Percentiles rank a stretch among this genome's conserved stretches.
phyloP scores from a whole-genome alignment of 2,329 filamentous ascomycete genomes.

The Eutypella sp. region DNA sequence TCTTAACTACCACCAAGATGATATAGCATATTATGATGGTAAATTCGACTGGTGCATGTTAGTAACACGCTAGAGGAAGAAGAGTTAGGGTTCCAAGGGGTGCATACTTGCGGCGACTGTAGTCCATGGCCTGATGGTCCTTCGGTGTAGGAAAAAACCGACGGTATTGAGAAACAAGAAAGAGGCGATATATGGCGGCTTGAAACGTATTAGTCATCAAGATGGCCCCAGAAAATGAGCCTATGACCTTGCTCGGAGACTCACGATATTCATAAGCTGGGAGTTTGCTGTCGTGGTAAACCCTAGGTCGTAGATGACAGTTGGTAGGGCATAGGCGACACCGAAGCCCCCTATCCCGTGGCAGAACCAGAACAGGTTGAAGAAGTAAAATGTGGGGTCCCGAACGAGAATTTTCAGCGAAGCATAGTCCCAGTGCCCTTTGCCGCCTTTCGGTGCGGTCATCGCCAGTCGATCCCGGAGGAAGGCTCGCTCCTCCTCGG shows the following conservation, averaged over 20 bases:
- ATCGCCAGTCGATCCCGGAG: slow-evolving; percentile 22
- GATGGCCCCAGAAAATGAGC: too few relatives aligned
- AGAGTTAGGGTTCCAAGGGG: neutral
- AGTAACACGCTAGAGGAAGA: too few relatives aligned
- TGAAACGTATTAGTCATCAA: neutral
- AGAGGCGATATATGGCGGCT: slow-evolving; percentile 33
- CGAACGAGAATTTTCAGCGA: slow-evolving; percentile 25
- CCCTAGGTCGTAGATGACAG: slow-evolving; percentile 38
- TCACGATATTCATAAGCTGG: slow-evolving; percentile 38
- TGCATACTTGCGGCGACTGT: slow-evolving; percentile 32
- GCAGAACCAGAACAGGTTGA: slow-evolving; percentile 33
- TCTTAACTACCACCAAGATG: slow-evolving; percentile 30
- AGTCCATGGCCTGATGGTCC: slow-evolving; percentile 32
- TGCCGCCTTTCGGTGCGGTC: slow-evolving; percentile 25
- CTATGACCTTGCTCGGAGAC: too few relatives aligned
- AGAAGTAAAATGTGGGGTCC: slow-evolving; percentile 33
- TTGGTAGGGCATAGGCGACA: slow-evolving; percentile 34
- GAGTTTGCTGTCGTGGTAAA: slow-evolving; percentile 36
- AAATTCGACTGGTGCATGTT: slow-evolving; percentile 23
- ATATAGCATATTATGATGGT: slow-evolving; percentile 35
- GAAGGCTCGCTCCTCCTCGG: slow-evolving; percentile 19
- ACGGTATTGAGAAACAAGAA: slow-evolving; percentile 33
- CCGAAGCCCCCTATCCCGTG: slow-evolving; percentile 39
- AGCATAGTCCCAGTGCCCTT: slow-evolving; percentile 27
- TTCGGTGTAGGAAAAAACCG: slow-evolving; percentile 30